phyloP scores from a whole-genome alignment of 164 flowering plant genomes.

The Cinnamomum chago region DNA sequence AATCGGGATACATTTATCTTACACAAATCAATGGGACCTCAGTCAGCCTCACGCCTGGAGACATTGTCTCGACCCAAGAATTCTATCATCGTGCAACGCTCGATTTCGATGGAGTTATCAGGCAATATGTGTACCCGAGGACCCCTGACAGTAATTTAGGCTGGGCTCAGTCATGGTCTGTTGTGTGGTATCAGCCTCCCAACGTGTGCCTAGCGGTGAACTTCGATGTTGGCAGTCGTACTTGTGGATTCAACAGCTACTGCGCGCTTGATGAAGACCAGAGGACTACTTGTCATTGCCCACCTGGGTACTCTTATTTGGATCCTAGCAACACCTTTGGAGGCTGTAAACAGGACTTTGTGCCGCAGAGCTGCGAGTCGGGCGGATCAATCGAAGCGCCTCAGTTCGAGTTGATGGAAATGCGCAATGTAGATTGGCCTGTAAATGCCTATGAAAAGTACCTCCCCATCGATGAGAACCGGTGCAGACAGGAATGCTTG shows the following conservation, averaged over 20 bases:
- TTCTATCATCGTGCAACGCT: slow-evolving; percentile 36
- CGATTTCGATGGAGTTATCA: slow-evolving; percentile 44
- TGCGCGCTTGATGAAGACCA: slow-evolving; percentile 25
- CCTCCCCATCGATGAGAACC: not conserved
- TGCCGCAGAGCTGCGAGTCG: not conserved
- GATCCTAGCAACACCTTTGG: not conserved
- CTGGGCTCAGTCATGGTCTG: slow-evolving; percentile 4
- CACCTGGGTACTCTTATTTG: slow-evolving; percentile 16
- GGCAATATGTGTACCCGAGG: slow-evolving; percentile 30
- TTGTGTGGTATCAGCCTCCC: not conserved
- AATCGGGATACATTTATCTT: slow-evolving; percentile 28
- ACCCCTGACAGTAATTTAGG: not conserved
- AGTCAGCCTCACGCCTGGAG: slow-evolving; percentile 21
- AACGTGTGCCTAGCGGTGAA: not conserved
- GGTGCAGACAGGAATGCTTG: slow-evolving; percentile 12
- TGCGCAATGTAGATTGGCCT: slow-evolving; percentile 10
- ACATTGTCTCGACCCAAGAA: not conserved
- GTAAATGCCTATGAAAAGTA: not conserved
- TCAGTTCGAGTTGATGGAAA: not conserved
- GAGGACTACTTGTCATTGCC: slow-evolving; percentile 34
- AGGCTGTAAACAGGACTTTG: slow-evolving; percentile 7
- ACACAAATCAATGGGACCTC: slow-evolving; percentile 2
- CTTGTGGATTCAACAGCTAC: slow-evolving; percentile 47
- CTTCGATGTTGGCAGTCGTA: slow-evolving; percentile 17
- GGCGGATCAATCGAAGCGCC: not conserved